Evolutionary conservation across 1,284 basidiomycete genomes (phyloP).

Genomic region (Irpex lacteus): DNA sequence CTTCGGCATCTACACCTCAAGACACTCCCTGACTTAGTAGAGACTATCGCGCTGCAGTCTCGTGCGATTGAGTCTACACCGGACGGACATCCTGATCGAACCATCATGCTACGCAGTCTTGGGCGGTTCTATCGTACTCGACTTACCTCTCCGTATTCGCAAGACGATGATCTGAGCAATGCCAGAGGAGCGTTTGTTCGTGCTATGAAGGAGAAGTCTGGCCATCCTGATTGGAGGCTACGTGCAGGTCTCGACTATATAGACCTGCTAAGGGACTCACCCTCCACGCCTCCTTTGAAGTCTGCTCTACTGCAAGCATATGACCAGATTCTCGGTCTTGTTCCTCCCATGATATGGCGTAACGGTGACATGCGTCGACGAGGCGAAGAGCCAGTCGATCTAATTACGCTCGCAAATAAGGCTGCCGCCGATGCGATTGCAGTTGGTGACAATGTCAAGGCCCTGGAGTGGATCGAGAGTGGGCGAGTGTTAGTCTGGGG

Average conservation of each 20-base stretch:
- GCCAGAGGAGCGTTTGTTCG: background rate
- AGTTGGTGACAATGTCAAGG: background rate
- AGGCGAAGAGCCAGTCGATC: background rate
- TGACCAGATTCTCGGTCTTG: background rate
- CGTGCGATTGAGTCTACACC: background rate
- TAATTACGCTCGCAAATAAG: background rate
- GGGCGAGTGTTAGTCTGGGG: background rate
- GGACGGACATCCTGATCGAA: background rate
- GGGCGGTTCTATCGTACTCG: background rate
- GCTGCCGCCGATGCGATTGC: background rate
- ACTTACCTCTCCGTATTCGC: background rate
- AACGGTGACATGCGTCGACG: background rate
- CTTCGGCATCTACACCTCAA: background rate
- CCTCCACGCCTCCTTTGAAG: background rate
- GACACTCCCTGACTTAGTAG: background rate
- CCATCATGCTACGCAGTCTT: background rate
- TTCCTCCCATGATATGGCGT: background rate
- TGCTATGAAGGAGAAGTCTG: background rate
- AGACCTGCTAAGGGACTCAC: background rate
- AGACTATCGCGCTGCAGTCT: background rate
- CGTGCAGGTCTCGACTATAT: background rate
- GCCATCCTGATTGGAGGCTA: background rate
- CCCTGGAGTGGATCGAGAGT: background rate
- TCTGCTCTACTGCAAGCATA: background rate
- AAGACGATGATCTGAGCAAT: background rate